Evolutionary conservation across 2,329 filamentous ascomycete species (phyloP), one percentile per base, ranked within the genome.

Genomic region (Aspergillus hiratsukae): DNA sequence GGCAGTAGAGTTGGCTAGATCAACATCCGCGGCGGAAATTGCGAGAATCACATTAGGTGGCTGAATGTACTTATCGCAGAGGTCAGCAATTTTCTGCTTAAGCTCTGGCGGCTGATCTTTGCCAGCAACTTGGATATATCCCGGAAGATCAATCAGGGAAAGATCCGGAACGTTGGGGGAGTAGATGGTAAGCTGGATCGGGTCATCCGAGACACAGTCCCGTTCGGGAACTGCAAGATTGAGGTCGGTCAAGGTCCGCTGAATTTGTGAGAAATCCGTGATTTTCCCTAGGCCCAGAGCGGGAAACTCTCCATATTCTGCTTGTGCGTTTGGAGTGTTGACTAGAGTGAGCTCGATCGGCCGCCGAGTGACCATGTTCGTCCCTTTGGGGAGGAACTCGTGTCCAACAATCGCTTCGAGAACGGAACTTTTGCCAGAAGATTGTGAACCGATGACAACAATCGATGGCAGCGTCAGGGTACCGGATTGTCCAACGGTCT

Each of bases 41-140:
- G 94, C 94, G 7, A 99, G 81, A 60, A 99, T 97, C 64, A 99
- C 88, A 69, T 99, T 99, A 0, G 95, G 94, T 5, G 92, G 79
- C 70, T 96, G 90, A 52, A 99, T 99, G 69, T 99, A 99, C 77
- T 96, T 97, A 75, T 99, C 94, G 72, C 94, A 99, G 11, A 99
- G 85, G 67, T 97, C 91, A 2, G 90, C 85, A 61, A 99, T 99
- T 77, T 95, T 97, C 69, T 95, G 89, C 76, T 97, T 97, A 53
- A 99, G 79, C 73, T 97, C 88, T 3, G 88, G 78, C 0, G 94
- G 94, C 68, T 99, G 94, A 65, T 96, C 91, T 53, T 91, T 86
- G 14, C 92, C 92, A 11, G 90, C 88, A 31, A 99, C 92, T 70
- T 99, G 95, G 54, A 99, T 99, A 71, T 99, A 99, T 4, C 94